These are phyloP conservation scores for Helminthosporium solani DNA, from an alignment of 2,329 filamentous ascomycete genomes.

Conservation along the genomic window DNA sequence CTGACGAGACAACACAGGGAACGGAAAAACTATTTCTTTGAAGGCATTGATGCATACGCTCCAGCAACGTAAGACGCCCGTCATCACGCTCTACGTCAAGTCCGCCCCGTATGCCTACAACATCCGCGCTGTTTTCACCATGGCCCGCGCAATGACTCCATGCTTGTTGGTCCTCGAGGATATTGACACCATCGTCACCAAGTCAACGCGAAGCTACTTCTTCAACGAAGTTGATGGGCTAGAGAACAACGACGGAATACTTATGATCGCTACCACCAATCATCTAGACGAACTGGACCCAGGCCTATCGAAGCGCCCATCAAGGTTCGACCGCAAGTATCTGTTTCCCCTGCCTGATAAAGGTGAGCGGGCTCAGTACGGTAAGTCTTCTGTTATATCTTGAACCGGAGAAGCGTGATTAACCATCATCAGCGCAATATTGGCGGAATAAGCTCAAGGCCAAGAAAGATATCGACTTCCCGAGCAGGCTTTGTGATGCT, in stretches of 20 bases:
- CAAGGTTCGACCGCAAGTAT: conserved; percentile 67
- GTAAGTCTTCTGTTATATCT: conserved; percentile 33
- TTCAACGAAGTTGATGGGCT: conserved; percentile 48
- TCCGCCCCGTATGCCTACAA: conserved; percentile 26
- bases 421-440: conserved; percentile 43
- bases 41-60: conserved; percentile 49
- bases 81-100: conserved; percentile 31
- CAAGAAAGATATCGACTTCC: conserved; percentile 62
- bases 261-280: conserved; percentile 47
- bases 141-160: conserved; percentile 41
- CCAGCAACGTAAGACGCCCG: conserved; percentile 37
- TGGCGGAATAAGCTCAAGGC: conserved; percentile 61
- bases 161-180: conserved; percentile 47
- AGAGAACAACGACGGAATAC: conserved; percentile 44
- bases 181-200: conserved; percentile 43
- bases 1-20: conserved; percentile 7
- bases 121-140: conserved; percentile 37
- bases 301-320: conserved; percentile 61
- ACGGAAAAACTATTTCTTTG: conserved; percentile 49
- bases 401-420: conserved; percentile 9
- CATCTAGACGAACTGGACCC: conserved; percentile 43
- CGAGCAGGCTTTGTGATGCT: conserved; percentile 57
- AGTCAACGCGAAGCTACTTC: conserved; percentile 41
- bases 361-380: conserved; percentile 59
- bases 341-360: conserved; percentile 59